Percentiles rank a stretch among this genome's conserved stretches.
phyloP scores from a whole-genome alignment of 352 stramenopile species.

The Bremia lactucae region DNA sequence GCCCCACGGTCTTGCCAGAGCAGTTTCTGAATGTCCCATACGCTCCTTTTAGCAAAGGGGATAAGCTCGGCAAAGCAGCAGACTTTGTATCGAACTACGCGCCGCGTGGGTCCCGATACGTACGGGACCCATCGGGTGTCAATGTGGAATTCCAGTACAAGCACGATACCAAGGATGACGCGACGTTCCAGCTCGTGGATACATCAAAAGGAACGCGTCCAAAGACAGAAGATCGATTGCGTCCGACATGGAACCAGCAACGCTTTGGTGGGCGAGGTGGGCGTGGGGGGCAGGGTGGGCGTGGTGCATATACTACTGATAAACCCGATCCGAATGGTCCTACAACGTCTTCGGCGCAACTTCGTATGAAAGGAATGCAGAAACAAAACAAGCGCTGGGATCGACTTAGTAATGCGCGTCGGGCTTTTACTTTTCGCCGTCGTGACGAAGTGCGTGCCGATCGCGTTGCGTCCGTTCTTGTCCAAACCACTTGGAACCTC shows the following conservation, averaged over 20 bases:
- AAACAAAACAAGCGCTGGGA: slow-evolving; percentile 84
- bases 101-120: slow-evolving; percentile 36
- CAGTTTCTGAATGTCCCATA: slow-evolving; percentile 92
- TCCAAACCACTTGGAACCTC: slow-evolving; percentile 87
- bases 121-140: slow-evolving; percentile 68
- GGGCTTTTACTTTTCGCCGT: slow-evolving; percentile 49
- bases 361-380: slow-evolving; percentile 76
- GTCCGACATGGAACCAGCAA: slow-evolving; percentile 81
- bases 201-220: slow-evolving; percentile 80
- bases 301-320: slow-evolving; percentile 18
- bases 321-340: slow-evolving; percentile 34
- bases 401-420: slow-evolving; percentile 62
- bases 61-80: slow-evolving; percentile 89
- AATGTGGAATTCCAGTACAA: slow-evolving; percentile 93
- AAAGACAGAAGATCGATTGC: slow-evolving; percentile 68
- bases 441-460: slow-evolving; percentile 71
- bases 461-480: slow-evolving; percentile 83
- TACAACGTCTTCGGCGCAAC: slow-evolving; percentile 40
- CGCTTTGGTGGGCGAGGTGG: slow-evolving; percentile 54
- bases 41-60: slow-evolving; percentile 91
- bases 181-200: slow-evolving; percentile 91
- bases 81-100: slow-evolving; percentile 87
- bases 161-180: slow-evolving; percentile 86
- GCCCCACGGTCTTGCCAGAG: slow-evolving; percentile 73
- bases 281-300: slow-evolving; percentile 23